Base-by-base conservation (phyloP, 2,329 filamentous ascomycete species). In the Didymella pomorum region DNA sequence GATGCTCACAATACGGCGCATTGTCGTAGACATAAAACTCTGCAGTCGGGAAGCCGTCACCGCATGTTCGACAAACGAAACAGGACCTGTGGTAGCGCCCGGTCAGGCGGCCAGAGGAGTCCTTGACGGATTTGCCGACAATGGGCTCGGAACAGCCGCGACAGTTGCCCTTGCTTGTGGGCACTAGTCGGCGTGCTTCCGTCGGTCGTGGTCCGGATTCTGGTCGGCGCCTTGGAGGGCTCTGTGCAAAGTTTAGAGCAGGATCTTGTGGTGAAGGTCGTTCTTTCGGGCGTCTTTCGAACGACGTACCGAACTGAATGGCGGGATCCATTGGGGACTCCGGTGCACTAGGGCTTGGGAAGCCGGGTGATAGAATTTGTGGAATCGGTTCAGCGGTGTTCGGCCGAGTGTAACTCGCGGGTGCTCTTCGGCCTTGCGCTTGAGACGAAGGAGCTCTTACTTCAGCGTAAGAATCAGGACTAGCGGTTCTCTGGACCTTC, bases 71-170 rank as follows among this genome's bases (percentile, higher is more conserved):
- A 82, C 95, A 99, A 11, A 94, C 91, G 73, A 99, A 98, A 66
- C 94, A 99, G 4, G 89, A 86, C 76, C 96, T 96, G 82, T 99
- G 95, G 76, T 97, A 99, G 63, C 93, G 89, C 10, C 95, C 95
- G 0, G 92, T 96, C 23, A 99, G 82, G 23, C 93, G 89, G 16
- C 95, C 95, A 69, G 97, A 95, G 0, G 93, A 93, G 14, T 93
- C 96, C 31, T 94, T 96, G 57, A 99, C 88, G 1, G 93, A 97
- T 79, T 97, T 98, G 20, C 93, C 94, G 43, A 87, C 86, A 68
- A 99, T 98, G 7, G 84, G 80, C 44, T 89, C 81, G 3, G 86
- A 83, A 76, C 95, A 99, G 1, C 91, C 91, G 70, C 92, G 91
- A 80, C 95, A 99, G 62, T 86, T 87, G 2, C 92, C 91, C 55